Conservation (phyloP, 2,329 filamentous ascomycete species). For the Phaeophleospora eucalypticola region DNA sequence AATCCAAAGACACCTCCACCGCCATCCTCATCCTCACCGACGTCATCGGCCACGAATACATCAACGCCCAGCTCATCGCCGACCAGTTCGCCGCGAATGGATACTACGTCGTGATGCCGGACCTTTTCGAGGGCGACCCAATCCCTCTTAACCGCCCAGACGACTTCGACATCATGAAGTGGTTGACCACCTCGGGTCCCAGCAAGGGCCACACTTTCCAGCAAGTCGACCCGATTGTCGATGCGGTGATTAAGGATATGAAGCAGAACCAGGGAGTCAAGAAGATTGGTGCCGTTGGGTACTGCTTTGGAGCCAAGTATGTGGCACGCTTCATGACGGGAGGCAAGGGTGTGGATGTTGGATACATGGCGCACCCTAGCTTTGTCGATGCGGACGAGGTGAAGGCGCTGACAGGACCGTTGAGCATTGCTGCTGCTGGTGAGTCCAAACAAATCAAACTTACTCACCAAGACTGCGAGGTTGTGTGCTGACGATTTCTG, state of each 20-base stretch:
- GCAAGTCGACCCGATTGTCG: constrained; percentile 52
- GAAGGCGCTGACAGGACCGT: constrained; percentile 51
- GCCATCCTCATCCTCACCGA: constrained; percentile 57
- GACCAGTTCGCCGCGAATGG: constrained; percentile 72
- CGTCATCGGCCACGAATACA: constrained; percentile 54
- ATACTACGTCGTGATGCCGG: constrained; percentile 65
- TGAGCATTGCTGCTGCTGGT: constrained; percentile 61
- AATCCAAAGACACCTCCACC: constrained; percentile 49
- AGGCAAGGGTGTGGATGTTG: constrained; percentile 59
- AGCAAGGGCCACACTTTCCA: constrained; percentile 38
- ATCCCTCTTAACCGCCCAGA: constrained; percentile 51
- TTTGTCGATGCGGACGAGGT: constrained; percentile 64
- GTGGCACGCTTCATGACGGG: constrained; percentile 58
- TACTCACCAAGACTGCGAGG: no score
- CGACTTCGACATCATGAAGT: constrained; percentile 48
- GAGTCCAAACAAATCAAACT: no score
- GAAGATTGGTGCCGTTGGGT: constrained; percentile 43
- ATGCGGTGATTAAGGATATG: constrained; percentile 45
- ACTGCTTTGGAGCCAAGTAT: constrained; percentile 53
- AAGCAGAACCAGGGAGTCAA: constrained; percentile 46
- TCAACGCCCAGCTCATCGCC: constrained; percentile 57
- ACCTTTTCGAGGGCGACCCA: constrained; percentile 66
- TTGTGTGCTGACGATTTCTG: no score
- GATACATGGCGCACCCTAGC: constrained; percentile 71
- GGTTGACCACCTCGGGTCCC: constrained; percentile 39